phyloP scores from a whole-genome alignment of 2,329 filamentous ascomycete genomes.

The Huntiella savannae region DNA sequence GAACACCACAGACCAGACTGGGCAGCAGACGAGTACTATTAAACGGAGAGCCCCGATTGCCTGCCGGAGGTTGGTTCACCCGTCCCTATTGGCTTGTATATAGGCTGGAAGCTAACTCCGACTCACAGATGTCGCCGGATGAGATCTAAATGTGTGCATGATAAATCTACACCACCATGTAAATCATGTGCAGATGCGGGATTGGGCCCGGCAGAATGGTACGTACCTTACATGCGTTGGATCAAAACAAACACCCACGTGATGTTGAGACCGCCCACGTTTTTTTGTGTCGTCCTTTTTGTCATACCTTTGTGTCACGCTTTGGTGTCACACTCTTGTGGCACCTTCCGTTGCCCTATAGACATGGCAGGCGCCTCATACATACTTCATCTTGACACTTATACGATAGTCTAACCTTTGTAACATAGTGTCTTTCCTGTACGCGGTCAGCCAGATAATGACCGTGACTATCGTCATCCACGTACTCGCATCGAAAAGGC shows the following conservation, averaged over 20 bases:
- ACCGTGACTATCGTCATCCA: constrained; percentile 37
- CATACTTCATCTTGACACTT: background rate
- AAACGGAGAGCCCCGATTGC: constrained; percentile 33
- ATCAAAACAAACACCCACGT: background rate
- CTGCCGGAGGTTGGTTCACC: constrained; percentile 28
- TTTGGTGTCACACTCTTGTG: background rate
- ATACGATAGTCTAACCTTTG: background rate
- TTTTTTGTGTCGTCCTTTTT: background rate
- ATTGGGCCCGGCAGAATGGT: constrained; percentile 31
- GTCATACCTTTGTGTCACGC: background rate
- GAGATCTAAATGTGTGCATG: constrained; percentile 36
- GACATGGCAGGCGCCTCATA: background rate
- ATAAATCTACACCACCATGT: constrained; percentile 29
- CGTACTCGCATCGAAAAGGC: constrained; percentile 29
- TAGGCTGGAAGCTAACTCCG: background rate
- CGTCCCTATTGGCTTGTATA: constrained; percentile 4
- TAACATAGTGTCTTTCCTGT: constrained; percentile 28
- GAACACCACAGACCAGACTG: background rate
- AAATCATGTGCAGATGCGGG: constrained; percentile 32
- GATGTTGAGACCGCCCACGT: background rate
- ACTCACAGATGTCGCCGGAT: constrained; percentile 29
- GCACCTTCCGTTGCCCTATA: background rate
- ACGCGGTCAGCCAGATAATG: constrained; percentile 33
- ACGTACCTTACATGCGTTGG: constrained; percentile 13
- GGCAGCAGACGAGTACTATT: constrained; percentile 15